phyloP scores from a whole-genome alignment of 768 basidiomycete genomes.

The Pisolithus orientalis region DNA sequence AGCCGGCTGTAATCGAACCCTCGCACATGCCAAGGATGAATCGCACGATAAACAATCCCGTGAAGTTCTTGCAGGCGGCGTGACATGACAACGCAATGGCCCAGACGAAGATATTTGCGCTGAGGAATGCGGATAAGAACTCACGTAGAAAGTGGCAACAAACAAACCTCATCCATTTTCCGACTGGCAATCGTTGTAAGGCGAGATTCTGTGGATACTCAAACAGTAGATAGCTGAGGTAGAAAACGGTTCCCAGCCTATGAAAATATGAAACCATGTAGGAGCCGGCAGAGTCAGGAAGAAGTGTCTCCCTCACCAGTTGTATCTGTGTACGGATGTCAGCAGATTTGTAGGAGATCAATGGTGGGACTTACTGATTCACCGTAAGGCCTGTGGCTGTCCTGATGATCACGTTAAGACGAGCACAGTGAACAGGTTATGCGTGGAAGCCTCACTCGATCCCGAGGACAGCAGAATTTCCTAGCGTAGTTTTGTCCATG shows the following conservation, averaged over 20 bases:
- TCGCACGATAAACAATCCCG: slow-evolving; percentile 55
- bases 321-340: slow-evolving; percentile 39
- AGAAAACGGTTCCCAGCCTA: slow-evolving; percentile 75
- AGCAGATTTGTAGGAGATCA: not conserved
- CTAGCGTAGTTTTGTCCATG: slow-evolving; percentile 73
- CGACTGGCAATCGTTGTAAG: slow-evolving; percentile 67
- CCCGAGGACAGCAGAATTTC: slow-evolving; percentile 62
- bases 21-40: slow-evolving; percentile 70
- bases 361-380: slow-evolving; percentile 43
- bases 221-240: slow-evolving; percentile 62
- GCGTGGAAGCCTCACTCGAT: slow-evolving; percentile 41
- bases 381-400: slow-evolving; percentile 56
- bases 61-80: slow-evolving; percentile 68
- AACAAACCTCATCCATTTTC: slow-evolving; percentile 72
- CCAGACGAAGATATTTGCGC: slow-evolving; percentile 65
- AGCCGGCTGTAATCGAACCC: slow-evolving; percentile 65
- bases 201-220: slow-evolving; percentile 73
- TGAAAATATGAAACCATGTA: slow-evolving; percentile 14
- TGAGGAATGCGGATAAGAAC: slow-evolving; percentile 14
- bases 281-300: not conserved
- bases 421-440: not conserved
- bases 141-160: not conserved
- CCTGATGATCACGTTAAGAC: slow-evolving; percentile 26
- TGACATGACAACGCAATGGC: slow-evolving; percentile 52
- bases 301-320: slow-evolving; percentile 39